Percentiles rank a stretch among this genome's conserved stretches.
Conservation (phyloP, 1,284 basidiomycete genomes). For the Puccinia novopanici region DNA sequence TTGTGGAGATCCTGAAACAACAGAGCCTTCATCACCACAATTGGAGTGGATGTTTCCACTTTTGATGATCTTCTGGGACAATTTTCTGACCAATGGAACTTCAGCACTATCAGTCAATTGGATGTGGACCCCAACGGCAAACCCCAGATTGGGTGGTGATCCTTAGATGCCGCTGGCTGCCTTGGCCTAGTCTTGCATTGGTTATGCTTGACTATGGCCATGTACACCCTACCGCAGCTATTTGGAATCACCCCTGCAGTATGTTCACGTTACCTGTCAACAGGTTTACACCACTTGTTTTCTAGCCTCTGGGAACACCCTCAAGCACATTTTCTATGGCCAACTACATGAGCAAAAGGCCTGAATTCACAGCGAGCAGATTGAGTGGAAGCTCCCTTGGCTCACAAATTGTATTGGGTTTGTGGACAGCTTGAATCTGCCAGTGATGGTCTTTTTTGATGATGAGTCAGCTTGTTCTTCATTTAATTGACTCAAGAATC, state of each 20-base stretch:
- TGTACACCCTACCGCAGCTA: constrained; percentile 61
- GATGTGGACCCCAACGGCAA: constrained; percentile 49
- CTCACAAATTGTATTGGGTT: no score
- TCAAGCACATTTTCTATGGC: no score
- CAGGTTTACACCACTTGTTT: background rate
- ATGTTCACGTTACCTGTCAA: constrained; percentile 54
- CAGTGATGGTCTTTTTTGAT: no score
- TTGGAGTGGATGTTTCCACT: constrained; percentile 62
- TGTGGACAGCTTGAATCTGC: no score
- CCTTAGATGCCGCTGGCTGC: constrained; percentile 63
- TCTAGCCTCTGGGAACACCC: no score
- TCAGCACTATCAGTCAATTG: constrained; percentile 44
- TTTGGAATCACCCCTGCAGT: constrained; percentile 59
- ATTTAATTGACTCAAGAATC: no score
- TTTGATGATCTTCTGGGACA: constrained; percentile 60
- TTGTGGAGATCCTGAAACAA: no score
- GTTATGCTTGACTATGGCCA: constrained; percentile 61
- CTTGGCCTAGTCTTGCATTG: constrained; percentile 64
- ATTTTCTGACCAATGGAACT: constrained; percentile 60
- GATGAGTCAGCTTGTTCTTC: no score
- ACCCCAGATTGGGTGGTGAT: constrained; percentile 58
- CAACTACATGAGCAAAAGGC: no score
- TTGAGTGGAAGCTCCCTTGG: no score
- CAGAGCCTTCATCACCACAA: constrained; percentile 63
- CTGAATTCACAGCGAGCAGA: no score